phyloP scores from a whole-genome alignment of 1,139 yeast genomes.

The Magnusiomyces paraingens region DNA sequence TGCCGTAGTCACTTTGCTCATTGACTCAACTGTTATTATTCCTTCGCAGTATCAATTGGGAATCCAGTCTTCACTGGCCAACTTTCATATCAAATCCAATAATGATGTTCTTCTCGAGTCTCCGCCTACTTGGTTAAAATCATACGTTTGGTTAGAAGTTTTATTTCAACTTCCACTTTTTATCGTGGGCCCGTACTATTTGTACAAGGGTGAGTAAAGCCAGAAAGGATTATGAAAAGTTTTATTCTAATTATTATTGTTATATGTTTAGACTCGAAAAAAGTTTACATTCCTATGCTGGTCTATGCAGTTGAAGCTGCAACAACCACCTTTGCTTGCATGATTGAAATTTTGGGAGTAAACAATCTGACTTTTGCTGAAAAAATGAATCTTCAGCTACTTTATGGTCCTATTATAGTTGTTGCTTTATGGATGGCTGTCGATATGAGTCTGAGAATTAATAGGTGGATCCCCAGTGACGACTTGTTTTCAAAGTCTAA shows the following conservation, averaged over 20 bases:
- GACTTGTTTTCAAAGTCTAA: no score
- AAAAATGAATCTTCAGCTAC: constrained; percentile 39
- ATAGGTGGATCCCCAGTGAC: constrained; percentile 13
- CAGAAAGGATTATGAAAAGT: neutral
- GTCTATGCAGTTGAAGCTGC: constrained; percentile 73
- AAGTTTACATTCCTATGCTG: constrained; percentile 46
- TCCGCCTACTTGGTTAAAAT: constrained; percentile 62
- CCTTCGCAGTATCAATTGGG: constrained; percentile 46
- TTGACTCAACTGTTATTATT: constrained; percentile 67
- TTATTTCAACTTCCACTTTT: constrained; percentile 75
- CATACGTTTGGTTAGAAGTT: constrained; percentile 66
- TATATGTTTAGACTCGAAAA: constrained; percentile 21
- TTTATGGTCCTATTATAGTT: constrained; percentile 62
- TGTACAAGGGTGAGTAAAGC: constrained; percentile 23
- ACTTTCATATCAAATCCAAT: constrained; percentile 55
- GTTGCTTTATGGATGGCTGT: constrained; percentile 53
- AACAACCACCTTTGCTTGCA: constrained; percentile 63
- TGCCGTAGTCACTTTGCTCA: constrained; percentile 63
- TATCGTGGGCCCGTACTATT: constrained; percentile 37
- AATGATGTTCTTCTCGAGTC: constrained; percentile 60
- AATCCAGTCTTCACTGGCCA: constrained; percentile 45
- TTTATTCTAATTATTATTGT: neutral
- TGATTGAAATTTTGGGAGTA: constrained; percentile 25
- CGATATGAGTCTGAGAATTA: constrained; percentile 38
- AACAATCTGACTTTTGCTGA: constrained; percentile 32